Conservation (phyloP, 352 stramenopile species). For the Stephanocyclus meneghinianus region DNA sequence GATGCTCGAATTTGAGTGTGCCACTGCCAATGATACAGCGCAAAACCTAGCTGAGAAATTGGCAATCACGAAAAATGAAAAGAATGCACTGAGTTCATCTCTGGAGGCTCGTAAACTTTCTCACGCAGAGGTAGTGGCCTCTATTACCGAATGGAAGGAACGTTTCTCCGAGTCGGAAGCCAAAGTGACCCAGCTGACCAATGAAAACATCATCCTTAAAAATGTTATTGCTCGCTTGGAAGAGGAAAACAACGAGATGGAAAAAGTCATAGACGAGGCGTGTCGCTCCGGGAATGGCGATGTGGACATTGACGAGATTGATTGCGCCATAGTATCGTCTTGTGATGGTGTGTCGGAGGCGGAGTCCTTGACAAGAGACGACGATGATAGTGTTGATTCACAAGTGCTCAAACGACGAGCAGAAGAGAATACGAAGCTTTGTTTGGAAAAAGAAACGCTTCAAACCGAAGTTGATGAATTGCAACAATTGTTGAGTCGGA, state of each 20-base stretch:
- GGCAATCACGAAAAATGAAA: not conserved
- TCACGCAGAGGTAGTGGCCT: not conserved
- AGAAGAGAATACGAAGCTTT: not conserved
- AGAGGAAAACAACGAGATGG: slow-evolving; percentile 19
- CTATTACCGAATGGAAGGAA: not conserved
- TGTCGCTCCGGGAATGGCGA: not conserved
- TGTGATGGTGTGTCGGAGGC: not conserved
- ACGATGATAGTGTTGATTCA: slow-evolving; percentile 6
- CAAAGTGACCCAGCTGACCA: not conserved
- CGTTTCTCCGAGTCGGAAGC: not conserved
- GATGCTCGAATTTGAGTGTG: not conserved
- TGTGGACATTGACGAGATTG: slow-evolving; percentile 12
- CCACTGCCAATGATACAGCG: not conserved
- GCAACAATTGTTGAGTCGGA: slow-evolving; percentile 3
- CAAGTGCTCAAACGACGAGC: not conserved
- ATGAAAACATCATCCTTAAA: slow-evolving; percentile 14
- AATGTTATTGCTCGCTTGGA: slow-evolving; percentile 7
- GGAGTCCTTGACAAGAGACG: slow-evolving; percentile 16
- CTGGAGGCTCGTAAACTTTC: not conserved
- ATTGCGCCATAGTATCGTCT: not conserved
- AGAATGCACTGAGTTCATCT: not conserved
- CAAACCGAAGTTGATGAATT: slow-evolving; percentile 7
- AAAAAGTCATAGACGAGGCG: slow-evolving; percentile 12
- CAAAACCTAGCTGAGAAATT: slow-evolving; percentile 10
- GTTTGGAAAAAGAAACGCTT: not conserved